Evolutionary conservation across 2,329 filamentous ascomycete species (phyloP).

Genomic region (Knufia petricola): DNA sequence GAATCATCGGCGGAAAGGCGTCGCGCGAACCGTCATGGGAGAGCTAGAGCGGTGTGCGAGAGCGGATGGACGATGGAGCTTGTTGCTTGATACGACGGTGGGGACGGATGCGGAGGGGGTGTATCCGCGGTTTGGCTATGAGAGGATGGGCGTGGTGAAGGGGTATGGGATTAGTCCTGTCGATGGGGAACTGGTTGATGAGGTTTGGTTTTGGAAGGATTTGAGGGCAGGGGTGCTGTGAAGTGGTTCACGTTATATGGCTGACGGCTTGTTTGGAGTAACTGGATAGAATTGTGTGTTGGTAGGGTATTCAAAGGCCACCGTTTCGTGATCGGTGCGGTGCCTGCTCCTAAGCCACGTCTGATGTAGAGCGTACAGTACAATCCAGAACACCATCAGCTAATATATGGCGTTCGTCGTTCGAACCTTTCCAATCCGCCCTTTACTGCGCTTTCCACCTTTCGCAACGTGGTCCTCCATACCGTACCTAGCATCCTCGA

Average conservation of each 20-base stretch:
- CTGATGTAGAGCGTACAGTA: background rate
- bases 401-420: background rate
- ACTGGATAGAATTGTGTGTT: too few relatives aligned
- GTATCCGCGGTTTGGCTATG: conserved; percentile 49
- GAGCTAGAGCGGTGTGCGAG: conserved; percentile 48
- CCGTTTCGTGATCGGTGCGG: too few relatives aligned
- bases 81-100: conserved; percentile 46
- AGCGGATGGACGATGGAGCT: conserved; percentile 39
- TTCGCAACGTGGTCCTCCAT: conserved; percentile 28
- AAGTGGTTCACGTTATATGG: too few relatives aligned
- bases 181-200: conserved; percentile 39
- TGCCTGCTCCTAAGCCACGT: background rate
- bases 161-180: conserved; percentile 44
- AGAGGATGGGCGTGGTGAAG: conserved; percentile 46
- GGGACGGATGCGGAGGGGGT: conserved; percentile 45
- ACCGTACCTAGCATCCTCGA: conserved; percentile 48
- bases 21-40: conserved; percentile 43
- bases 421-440: conserved; percentile 16
- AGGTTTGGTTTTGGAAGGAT: conserved; percentile 22
- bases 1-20: conserved; percentile 41
- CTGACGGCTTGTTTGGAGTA: too few relatives aligned
- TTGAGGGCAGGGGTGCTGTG: too few relatives aligned
- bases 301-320: too few relatives aligned
- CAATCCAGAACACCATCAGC: conserved; percentile 1
- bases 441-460: conserved; percentile 16